These are phyloP conservation scores for Nemophila menziesii DNA, from an alignment of 257 asterid species.

Conservation along the genomic window DNA sequence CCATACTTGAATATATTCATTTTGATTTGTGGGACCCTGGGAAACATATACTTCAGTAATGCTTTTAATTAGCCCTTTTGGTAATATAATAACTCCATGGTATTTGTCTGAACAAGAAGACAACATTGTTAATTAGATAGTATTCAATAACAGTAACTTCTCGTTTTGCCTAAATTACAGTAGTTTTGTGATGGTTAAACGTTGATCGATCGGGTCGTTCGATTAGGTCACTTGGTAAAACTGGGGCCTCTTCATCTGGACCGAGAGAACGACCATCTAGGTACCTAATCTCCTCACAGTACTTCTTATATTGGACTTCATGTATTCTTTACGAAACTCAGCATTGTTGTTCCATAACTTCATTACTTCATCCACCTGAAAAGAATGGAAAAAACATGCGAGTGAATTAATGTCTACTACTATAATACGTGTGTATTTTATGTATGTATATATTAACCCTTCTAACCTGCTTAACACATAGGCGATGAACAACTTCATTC, in stretches of 20 bases:
- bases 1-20: too few species aligned
- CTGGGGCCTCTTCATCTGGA: slow-evolving; percentile 62
- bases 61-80: too few species aligned
- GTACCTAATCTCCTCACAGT: slow-evolving; percentile 75
- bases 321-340: slow-evolving; percentile 63
- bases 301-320: slow-evolving; percentile 49
- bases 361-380: slow-evolving; percentile 59
- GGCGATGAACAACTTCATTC: slow-evolving; percentile 37
- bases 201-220: slow-evolving; percentile 28
- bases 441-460: neutral
- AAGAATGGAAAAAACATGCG: slow-evolving; percentile 2
- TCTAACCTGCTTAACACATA: slow-evolving; percentile 54
- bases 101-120: too few species aligned
- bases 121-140: too few species aligned
- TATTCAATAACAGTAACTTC: too few species aligned
- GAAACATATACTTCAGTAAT: too few species aligned
- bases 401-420: neutral
- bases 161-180: slow-evolving; percentile 23
- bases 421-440: slow-evolving; percentile 2
- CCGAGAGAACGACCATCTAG: slow-evolving; percentile 85
- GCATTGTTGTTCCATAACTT: slow-evolving; percentile 57
- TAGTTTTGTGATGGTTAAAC: slow-evolving; percentile 18
- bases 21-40: too few species aligned
- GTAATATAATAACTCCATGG: too few species aligned
- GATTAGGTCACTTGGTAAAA: slow-evolving; percentile 33